Conservation (phyloP, 2,329 filamentous ascomycete species). For the Thermothelomyces thermophilus region DNA sequence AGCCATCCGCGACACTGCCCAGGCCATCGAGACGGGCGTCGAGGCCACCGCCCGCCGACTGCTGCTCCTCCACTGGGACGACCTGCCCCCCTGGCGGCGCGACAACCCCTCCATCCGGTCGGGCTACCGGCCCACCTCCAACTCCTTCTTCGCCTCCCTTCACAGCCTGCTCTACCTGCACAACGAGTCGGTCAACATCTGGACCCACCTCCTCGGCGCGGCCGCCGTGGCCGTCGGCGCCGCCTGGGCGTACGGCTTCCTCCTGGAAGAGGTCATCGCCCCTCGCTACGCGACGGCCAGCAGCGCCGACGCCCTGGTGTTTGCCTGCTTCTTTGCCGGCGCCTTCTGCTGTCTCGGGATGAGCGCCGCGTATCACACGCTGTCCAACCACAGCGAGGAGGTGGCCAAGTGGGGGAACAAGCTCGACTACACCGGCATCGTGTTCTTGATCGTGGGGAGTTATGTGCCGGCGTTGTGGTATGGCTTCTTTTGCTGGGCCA, state of each 20-base stretch:
- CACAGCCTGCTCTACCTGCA: constrained; percentile 47
- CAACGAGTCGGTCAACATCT: constrained; percentile 59
- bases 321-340: constrained; percentile 72
- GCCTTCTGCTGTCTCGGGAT: constrained; percentile 68
- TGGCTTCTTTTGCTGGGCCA: constrained; percentile 66
- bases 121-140: constrained; percentile 47
- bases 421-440: constrained; percentile 90
- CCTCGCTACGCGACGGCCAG: constrained; percentile 61
- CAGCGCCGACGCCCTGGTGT: constrained; percentile 59
- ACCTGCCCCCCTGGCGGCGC: constrained; percentile 52
- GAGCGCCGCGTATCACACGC: constrained; percentile 78
- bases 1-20: constrained; percentile 26
- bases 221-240: constrained; percentile 40
- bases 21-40: constrained; percentile 31
- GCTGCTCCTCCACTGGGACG: constrained; percentile 50
- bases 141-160: constrained; percentile 42
- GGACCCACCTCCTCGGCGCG: constrained; percentile 60
- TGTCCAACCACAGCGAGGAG: constrained; percentile 73
- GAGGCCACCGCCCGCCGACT: constrained; percentile 36
- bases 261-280: constrained; percentile 52
- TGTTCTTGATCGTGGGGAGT: constrained; percentile 83
- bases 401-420: constrained; percentile 85
- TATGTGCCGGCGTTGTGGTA: constrained; percentile 87
- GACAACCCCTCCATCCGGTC: constrained; percentile 51
- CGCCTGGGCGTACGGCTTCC: constrained; percentile 40